These are phyloP conservation scores for Sporothrix euskadiensis DNA, from an alignment of 2,329 filamentous ascomycete species.

Conservation along the genomic window DNA sequence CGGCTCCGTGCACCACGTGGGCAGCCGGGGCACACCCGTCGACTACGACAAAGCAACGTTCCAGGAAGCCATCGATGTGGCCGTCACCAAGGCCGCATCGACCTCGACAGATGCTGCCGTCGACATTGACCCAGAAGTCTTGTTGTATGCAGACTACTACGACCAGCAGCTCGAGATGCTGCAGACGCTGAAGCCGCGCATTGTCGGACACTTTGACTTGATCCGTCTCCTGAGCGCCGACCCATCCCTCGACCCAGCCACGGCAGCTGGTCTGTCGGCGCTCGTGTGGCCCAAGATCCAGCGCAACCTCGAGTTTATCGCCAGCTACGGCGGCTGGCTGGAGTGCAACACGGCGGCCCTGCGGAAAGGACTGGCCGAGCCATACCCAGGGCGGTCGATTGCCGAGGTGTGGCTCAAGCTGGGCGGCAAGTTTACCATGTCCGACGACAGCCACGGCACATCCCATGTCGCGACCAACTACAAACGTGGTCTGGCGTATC, in stretches of 20 bases:
- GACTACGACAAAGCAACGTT: constrained; percentile 78
- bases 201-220: constrained; percentile 94
- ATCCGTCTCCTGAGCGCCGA: constrained; percentile 76
- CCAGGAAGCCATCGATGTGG: constrained; percentile 51
- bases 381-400: constrained; percentile 79
- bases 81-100: constrained; percentile 51
- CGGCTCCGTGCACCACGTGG: constrained; percentile 88
- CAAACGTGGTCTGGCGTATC: constrained; percentile 65
- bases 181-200: constrained; percentile 64
- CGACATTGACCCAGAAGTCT: constrained; percentile 60
- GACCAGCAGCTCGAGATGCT: constrained; percentile 86
- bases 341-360: constrained; percentile 88
- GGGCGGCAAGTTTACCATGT: constrained; percentile 83
- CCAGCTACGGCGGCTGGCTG: constrained; percentile 74
- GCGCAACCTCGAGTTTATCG: constrained; percentile 72
- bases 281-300: constrained; percentile 72
- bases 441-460: constrained; percentile 90
- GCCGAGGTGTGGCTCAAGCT: constrained; percentile 73
- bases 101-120: background rate
- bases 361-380: constrained; percentile 86
- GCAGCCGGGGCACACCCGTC: constrained; percentile 76
- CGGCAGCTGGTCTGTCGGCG: constrained; percentile 25
- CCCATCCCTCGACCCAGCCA: constrained; percentile 60
- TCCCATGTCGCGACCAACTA: constrained; percentile 89
- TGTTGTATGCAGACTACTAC: constrained; percentile 81